Evolutionary conservation across 129 eudicot species (phyloP), one percentile per base, ranked within the genome.

Genomic region (Escallonia herrerae): DNA sequence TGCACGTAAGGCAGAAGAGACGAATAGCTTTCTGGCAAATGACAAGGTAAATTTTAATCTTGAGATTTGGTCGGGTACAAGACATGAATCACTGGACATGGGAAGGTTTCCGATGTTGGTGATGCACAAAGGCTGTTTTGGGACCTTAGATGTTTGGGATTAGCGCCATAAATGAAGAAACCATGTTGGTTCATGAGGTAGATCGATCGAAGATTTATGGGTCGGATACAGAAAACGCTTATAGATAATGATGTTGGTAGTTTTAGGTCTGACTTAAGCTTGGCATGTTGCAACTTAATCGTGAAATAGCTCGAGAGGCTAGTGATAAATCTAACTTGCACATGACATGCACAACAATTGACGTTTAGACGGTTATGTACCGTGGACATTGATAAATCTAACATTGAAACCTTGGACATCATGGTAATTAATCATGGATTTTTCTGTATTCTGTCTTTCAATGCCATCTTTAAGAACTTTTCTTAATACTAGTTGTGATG

Each of bases 31-130:
- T 63, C 59, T 93, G 73, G 77, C 47, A 72, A 69, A 86, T 57
- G 98, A 86, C 72, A 57, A 56, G 41, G 86, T 89, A 67, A 45
- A 71, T 50, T 47, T 83, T 77, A 86, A 93, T 77, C 65, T 66
- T 56, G 96, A 93, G 67, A 93, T 83, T 60, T 93, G 98, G 96
- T 73, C 88, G 69, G 98, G 4, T 93, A 85, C 80, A 93, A 93
- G 73, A 86, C 91, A 47, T 63, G 88, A 60, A 83, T 93, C 60
- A 86, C 98, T 50, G 98, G 98, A 44, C 86, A 83, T 65, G 98
- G 98, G 79, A 88, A 74, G 73, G n/a, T 72, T 37, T 86, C 95
- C 15, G 70, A 81, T 12, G 89, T 93, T 96, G 72, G 69, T 60
- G 83, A 72, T 51, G 96, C 96, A 40, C 76, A 83, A 66, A 50